These are phyloP conservation scores for Schizophyllum commune DNA, from an alignment of 1,284 basidiomycete genomes.

Conservation along the genomic window DNA sequence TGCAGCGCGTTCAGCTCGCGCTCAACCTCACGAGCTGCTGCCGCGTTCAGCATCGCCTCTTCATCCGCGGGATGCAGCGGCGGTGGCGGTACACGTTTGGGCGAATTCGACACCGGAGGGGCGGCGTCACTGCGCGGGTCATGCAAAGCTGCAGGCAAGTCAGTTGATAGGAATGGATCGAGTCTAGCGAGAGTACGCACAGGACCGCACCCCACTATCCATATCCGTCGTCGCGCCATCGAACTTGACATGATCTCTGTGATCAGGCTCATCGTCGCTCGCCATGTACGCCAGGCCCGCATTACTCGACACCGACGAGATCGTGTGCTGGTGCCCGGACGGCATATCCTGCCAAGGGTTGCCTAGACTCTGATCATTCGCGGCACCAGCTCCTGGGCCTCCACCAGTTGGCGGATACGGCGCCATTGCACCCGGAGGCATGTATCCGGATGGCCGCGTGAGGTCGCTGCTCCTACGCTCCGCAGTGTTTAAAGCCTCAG, in stretches of 20 bases:
- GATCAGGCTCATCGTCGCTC: background rate
- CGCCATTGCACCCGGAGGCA: background rate
- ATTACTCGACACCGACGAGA: background rate
- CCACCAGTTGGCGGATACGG: background rate
- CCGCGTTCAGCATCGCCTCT: constrained; percentile 44
- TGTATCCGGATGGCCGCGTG: background rate
- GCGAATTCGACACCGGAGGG: constrained; percentile 11
- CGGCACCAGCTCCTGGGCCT: too few relatives aligned
- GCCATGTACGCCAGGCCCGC: background rate
- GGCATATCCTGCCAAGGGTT: background rate
- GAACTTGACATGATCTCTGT: constrained; percentile 9
- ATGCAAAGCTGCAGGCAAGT: constrained; percentile 17
- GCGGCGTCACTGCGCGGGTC: constrained; percentile 15
- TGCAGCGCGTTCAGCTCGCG: constrained; percentile 50
- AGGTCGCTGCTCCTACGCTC: background rate
- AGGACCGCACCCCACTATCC: background rate
- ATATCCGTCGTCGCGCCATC: background rate
- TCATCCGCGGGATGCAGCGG: constrained; percentile 27
- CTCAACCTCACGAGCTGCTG: constrained; percentile 59
- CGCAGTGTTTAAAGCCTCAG: background rate
- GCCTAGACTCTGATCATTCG: background rate
- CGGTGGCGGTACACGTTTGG: constrained; percentile 27
- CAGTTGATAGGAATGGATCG: background rate
- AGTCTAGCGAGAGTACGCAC: background rate
- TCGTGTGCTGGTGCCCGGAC: background rate